Evolutionary conservation across 306 rosid genomes (phyloP).

Genomic region (Castanea mollissima): DNA sequence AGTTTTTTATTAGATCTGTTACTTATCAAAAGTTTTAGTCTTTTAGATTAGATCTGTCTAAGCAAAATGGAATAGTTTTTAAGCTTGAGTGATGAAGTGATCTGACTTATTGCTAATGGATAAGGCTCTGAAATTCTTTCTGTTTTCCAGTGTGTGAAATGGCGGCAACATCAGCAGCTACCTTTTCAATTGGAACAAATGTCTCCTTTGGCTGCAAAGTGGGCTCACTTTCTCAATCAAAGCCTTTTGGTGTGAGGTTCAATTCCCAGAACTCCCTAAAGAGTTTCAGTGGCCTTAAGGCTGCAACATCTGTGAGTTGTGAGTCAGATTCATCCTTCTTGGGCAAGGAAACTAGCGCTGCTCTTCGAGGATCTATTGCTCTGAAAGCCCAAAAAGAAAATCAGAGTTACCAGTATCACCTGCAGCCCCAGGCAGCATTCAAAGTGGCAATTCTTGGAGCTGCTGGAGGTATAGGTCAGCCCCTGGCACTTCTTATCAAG

Average conservation of each 20-base stretch:
- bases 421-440: conserved; percentile 80
- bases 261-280: conserved; percentile 49
- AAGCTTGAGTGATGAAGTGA: background rate
- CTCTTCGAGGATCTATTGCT: conserved; percentile 52
- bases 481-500: conserved; percentile 84
- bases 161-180: conserved; percentile 72
- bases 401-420: conserved; percentile 20
- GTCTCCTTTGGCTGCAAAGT: conserved; percentile 47
- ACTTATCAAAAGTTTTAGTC: no score
- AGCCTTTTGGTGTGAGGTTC: conserved; percentile 44
- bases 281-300: conserved; percentile 77
- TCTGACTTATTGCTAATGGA: background rate
- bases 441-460: conserved; percentile 96
- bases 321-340: conserved; percentile 60
- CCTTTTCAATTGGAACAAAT: conserved; percentile 50
- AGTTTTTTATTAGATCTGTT: background rate
- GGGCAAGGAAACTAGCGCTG: conserved; percentile 48
- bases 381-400: conserved; percentile 50
- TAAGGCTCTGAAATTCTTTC: background rate
- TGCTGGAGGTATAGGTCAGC: conserved; percentile 96
- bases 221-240: conserved; percentile 48
- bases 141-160: conserved; percentile 46
- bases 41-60: background rate
- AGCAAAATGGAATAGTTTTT: background rate
- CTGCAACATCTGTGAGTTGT: conserved; percentile 30